Percentiles rank a stretch among this genome's conserved stretches.
Evolutionary conservation across 2,329 filamentous ascomycete species (phyloP).

Genomic region (Venturia oleaginea): DNA sequence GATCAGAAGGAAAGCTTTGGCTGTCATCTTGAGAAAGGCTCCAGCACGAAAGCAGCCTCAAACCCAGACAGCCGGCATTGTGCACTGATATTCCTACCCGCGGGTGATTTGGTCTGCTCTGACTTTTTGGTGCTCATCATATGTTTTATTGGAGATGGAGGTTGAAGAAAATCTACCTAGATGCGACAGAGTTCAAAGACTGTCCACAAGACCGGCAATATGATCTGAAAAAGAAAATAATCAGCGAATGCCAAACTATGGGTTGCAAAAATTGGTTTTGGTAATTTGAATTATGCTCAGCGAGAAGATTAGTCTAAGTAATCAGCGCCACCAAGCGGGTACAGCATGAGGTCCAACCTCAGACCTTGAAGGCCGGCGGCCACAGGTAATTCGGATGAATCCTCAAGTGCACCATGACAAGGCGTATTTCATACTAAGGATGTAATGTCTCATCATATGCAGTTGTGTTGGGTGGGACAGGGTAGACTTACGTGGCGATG

Average conservation of each 20-base stretch:
- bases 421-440: conserved; percentile 1
- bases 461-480: background rate
- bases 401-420: background rate
- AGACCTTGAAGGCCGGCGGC: background rate
- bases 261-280: background rate
- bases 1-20: background rate
- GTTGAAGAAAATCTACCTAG: background rate
- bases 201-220: background rate
- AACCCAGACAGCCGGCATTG: background rate
- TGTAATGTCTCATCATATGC: background rate
- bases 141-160: background rate
- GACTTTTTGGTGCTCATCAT: background rate
- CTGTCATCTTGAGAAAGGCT: background rate
- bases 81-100: too few relatives aligned
- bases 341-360: background rate
- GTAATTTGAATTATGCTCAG: background rate
- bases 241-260: background rate
- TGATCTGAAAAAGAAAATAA: background rate
- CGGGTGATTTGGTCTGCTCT: background rate
- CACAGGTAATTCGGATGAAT: background rate
- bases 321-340: background rate
- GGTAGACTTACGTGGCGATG: background rate
- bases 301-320: conserved; percentile 1
- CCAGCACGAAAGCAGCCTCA: background rate
- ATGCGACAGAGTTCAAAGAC: background rate